Evolutionary conservation across 75 land plant species (phyloP).

Genomic region (Sequoiadendron giganteum): DNA sequence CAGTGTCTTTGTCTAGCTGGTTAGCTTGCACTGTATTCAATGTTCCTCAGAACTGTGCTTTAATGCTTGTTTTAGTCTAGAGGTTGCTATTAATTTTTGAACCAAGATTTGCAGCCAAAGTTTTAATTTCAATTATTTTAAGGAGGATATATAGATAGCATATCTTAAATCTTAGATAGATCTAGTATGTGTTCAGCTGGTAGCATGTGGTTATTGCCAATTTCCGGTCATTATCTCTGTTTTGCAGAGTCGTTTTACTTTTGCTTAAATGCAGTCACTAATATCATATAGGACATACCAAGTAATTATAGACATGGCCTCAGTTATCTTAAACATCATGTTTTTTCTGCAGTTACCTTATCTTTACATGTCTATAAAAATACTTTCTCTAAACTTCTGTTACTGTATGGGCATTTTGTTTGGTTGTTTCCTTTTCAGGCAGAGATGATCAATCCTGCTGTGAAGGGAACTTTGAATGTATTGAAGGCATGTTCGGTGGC

Average conservation of each 20-base stretch:
- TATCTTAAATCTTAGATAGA: background rate
- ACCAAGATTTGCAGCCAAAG: background rate
- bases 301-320: background rate
- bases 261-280: background rate
- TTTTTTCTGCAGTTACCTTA: background rate
- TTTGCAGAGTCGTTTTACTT: background rate
- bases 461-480: constrained; percentile 79
- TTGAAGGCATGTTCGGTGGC: constrained; percentile 62
- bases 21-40: background rate
- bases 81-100: background rate
- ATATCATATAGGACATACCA: background rate
- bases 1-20: background rate
- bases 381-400: background rate
- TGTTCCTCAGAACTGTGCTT: background rate
- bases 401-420: background rate
- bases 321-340: background rate
- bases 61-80: background rate
- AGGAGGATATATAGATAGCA: background rate
- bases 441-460: constrained; percentile 69
- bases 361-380: background rate
- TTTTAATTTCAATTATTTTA: background rate
- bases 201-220: background rate
- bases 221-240: background rate
- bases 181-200: background rate
- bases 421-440: constrained; percentile 31